Conservation (phyloP, 768 basidiomycete species). For the Panus rudis region DNA sequence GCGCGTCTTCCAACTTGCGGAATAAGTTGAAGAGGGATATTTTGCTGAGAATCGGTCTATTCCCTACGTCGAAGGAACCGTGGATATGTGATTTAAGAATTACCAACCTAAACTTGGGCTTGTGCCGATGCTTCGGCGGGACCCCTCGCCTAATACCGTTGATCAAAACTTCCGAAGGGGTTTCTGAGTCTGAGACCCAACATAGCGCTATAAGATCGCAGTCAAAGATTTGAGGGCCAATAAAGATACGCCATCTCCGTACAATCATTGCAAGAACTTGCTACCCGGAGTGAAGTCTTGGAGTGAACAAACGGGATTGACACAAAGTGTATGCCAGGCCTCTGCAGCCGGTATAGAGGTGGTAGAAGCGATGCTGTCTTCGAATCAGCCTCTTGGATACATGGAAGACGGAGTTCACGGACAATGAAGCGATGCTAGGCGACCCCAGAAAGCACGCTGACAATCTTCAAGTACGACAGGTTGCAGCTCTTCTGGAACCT, state of each 20-base stretch:
- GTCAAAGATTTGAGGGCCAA: background rate
- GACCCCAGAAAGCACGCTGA: slow-evolving; percentile 53
- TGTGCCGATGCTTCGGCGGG: slow-evolving; percentile 60
- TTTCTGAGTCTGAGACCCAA: slow-evolving; percentile 50
- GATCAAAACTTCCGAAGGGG: slow-evolving; percentile 57
- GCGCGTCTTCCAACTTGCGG: slow-evolving; percentile 1
- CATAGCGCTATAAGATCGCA: slow-evolving; percentile 46
- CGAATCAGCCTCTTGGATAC: background rate
- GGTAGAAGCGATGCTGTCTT: slow-evolving; percentile 34
- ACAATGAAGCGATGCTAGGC: background rate
- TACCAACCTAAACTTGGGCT: slow-evolving; percentile 53
- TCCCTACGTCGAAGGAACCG: background rate
- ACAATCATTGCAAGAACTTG: slow-evolving; percentile 68
- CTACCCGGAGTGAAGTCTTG: slow-evolving; percentile 25
- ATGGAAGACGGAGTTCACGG: background rate
- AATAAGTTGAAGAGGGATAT: slow-evolving; percentile 47
- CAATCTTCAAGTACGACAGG: slow-evolving; percentile 51
- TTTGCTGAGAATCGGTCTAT: slow-evolving; percentile 48
- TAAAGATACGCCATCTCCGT: slow-evolving; percentile 8
- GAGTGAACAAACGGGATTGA: slow-evolving; percentile 52
- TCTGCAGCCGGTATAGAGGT: slow-evolving; percentile 38
- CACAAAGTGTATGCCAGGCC: slow-evolving; percentile 55
- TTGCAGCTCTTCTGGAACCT: slow-evolving; percentile 40
- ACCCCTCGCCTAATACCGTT: slow-evolving; percentile 78
- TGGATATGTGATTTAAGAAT: background rate